Conservation (phyloP, 495 filamentous ascomycete species). For the Trichoderma reesei region DNA sequence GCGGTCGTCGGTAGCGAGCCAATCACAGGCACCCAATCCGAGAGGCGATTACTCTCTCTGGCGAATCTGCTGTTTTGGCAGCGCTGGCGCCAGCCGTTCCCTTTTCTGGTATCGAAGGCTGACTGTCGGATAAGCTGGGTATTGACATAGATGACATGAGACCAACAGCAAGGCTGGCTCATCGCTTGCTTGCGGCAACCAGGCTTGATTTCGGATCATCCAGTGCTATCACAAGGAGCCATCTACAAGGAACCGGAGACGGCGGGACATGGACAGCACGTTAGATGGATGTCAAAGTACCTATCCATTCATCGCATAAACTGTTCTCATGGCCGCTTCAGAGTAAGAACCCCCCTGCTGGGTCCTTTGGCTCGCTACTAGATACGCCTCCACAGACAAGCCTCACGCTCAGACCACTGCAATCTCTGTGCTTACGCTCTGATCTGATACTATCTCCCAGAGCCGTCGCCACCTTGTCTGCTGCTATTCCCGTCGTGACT, state of each 20-base stretch:
- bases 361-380: neutral
- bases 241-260: no score
- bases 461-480: neutral
- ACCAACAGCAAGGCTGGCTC: no score
- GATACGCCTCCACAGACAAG: neutral
- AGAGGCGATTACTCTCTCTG: neutral
- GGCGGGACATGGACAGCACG: no score
- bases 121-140: neutral
- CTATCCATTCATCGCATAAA: neutral
- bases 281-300: no score
- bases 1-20: neutral
- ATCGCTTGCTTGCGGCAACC: no score
- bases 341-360: neutral
- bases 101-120: neutral
- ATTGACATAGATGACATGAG: no score
- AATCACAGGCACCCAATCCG: neutral
- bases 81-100: neutral
- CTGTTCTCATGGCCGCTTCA: neutral
- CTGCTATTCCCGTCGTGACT: neutral
- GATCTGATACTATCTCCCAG: slow-evolving; percentile 6
- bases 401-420: slow-evolving; percentile 3
- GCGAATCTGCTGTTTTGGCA: neutral
- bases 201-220: no score
- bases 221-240: no score
- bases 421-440: slow-evolving; percentile 8